A percentile compares a stretch with the other conserved stretches of the same genome.
Conservation (phyloP, 495 filamentous ascomycete genomes). For the Parathielavia hyrcaniae region DNA sequence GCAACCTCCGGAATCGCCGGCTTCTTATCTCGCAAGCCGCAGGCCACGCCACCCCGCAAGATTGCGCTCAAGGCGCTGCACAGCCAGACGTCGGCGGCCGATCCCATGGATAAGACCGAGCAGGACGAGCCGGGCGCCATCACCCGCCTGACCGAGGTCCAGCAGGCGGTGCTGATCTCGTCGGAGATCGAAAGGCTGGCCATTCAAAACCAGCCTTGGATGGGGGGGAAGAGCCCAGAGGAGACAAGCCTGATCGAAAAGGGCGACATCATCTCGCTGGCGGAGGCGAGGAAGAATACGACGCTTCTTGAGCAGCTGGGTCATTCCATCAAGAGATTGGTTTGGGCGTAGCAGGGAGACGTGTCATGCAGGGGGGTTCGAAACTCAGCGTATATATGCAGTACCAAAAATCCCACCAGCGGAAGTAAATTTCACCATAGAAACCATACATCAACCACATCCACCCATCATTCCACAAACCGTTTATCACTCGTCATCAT, state of each 20-base stretch:
- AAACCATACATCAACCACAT: neutral
- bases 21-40: conserved; percentile 27
- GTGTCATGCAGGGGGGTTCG: too few species aligned
- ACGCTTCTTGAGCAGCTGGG: conserved; percentile 78
- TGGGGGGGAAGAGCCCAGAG: conserved; percentile 31
- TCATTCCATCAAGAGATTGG: conserved; percentile 82
- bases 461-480: neutral
- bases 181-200: conserved; percentile 49
- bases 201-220: conserved; percentile 31
- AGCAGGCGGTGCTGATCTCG: conserved; percentile 66
- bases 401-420: neutral
- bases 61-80: conserved; percentile 59
- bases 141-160: conserved; percentile 54
- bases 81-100: conserved; percentile 45
- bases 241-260: conserved; percentile 51
- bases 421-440: neutral
- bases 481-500: neutral
- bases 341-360: conserved; percentile 60
- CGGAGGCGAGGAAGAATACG: conserved; percentile 81
- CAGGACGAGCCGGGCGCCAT: conserved; percentile 28
- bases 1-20: conserved; percentile 26
- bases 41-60: conserved; percentile 27
- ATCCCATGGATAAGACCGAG: conserved; percentile 34
- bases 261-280: conserved; percentile 71
- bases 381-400: too few species aligned